Evolutionary conservation across 2,329 filamentous ascomycete species (phyloP), one percentile per base, ranked within the genome.

Genomic region (Penicillium palitans): DNA sequence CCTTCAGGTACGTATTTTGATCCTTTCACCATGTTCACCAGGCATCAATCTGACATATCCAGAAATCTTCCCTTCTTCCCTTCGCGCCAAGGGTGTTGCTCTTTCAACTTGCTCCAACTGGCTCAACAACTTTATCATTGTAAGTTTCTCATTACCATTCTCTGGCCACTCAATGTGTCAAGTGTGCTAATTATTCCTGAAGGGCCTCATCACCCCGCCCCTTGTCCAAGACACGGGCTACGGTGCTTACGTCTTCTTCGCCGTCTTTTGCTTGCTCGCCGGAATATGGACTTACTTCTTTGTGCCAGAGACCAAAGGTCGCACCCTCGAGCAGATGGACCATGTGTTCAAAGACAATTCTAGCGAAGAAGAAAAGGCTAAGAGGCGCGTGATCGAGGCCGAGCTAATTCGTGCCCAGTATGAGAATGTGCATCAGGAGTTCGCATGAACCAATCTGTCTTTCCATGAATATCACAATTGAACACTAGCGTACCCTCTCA

Each of bases 81-180:
- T 84, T 0, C 78, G 86, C 7, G 85, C 86, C 3, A 90, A 89
- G 69, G 88, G 87, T 35, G 85, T 87, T 0, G 86, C 86, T 1
- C 75, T 88, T 2, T 85, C 84, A 0, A 88, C 86, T 0, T 84
- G 81, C 58, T 81, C 81, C 6, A 87, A 86, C 72, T 90, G 88
- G 80, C 72, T 87, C 2, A 84, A 82, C 68, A 87, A 88, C 69
- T 87, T 88, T 61, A 81, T 86, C 51, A 84, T 87, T 27, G 76
- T 76, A 57, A 67, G 71, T 68, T 29, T 10, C 56, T 75, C 3
- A 0, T 12, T 12, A 7, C 29, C 4, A 6, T 44, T 13, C 9
- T 17, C 17, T 2, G n/a, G n/a, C n/a, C 27, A 1, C 31, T 24
- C 17, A 2, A 13, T 41, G 3, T 10, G 74, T 72, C 59, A 0